Conservation (phyloP, 2,329 filamentous ascomycete species). For the Periconia sp. region DNA sequence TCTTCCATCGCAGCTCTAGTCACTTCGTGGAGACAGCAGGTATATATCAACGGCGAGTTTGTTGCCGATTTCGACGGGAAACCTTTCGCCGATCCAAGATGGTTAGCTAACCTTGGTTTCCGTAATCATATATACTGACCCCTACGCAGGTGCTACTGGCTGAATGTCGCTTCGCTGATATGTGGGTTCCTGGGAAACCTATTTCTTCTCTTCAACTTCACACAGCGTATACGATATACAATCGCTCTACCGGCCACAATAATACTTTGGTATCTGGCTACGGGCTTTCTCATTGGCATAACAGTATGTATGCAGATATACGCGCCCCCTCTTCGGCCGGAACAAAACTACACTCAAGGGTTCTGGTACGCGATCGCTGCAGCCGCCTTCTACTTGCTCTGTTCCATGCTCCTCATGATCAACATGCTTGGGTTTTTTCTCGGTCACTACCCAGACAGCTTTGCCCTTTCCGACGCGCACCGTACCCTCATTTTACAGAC, state of each 20-base stretch:
- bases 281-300: slow-evolving; percentile 68
- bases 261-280: slow-evolving; percentile 73
- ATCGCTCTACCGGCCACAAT: slow-evolving; percentile 86
- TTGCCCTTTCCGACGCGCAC: slow-evolving; percentile 78
- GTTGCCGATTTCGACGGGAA: slow-evolving; percentile 61
- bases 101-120: slow-evolving; percentile 55
- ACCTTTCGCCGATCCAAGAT: slow-evolving; percentile 71
- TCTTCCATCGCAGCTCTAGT: slow-evolving; percentile 88
- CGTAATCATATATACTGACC: slow-evolving; percentile 3
- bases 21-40: slow-evolving; percentile 73
- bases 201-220: slow-evolving; percentile 87
- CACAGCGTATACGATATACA: slow-evolving; percentile 76
- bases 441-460: slow-evolving; percentile 79
- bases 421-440: slow-evolving; percentile 80
- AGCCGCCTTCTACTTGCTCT: slow-evolving; percentile 78
- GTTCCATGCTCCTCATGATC: slow-evolving; percentile 75
- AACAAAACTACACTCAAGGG: slow-evolving; percentile 74
- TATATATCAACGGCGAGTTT: slow-evolving; percentile 54
- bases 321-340: slow-evolving; percentile 53
- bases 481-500: slow-evolving; percentile 90
- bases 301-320: slow-evolving; percentile 71
- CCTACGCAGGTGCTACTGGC: slow-evolving; percentile 64
- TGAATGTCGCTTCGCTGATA: slow-evolving; percentile 79
- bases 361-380: slow-evolving; percentile 88
- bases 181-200: slow-evolving; percentile 80